Conservation (phyloP, 352 stramenopile species). For the Pythium apleroticum region DNA sequence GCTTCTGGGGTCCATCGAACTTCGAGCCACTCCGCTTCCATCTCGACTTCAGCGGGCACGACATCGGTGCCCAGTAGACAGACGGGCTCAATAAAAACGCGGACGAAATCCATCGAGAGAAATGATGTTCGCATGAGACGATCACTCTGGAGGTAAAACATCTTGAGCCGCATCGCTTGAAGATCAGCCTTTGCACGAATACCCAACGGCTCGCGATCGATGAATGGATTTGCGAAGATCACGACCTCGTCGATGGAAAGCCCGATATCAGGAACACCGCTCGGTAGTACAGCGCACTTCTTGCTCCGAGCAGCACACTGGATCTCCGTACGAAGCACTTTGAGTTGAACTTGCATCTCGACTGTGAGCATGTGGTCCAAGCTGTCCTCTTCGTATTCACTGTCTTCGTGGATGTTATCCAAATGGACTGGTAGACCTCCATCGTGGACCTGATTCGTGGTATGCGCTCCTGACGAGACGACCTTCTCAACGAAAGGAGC, state of each 20-base stretch:
- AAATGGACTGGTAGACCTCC: not conserved
- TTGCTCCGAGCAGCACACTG: constrained; percentile 33
- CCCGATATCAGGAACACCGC: constrained; percentile 46
- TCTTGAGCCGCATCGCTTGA: constrained; percentile 56
- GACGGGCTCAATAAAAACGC: constrained; percentile 58
- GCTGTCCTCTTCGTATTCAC: constrained; percentile 1
- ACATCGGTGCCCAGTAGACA: constrained; percentile 39
- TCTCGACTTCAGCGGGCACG: constrained; percentile 51
- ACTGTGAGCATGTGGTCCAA: constrained; percentile 23
- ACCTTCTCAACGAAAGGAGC: constrained; percentile 7
- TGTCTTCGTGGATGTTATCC: not conserved
- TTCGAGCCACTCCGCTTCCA: constrained; percentile 80
- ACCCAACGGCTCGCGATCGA: constrained; percentile 45
- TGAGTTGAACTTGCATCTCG: constrained; percentile 63
- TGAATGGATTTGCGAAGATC: constrained; percentile 54
- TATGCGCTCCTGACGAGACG: not conserved
- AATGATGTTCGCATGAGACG: constrained; percentile 36
- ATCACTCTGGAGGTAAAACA: constrained; percentile 34
- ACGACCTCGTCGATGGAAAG: constrained; percentile 58
- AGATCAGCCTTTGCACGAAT: constrained; percentile 67
- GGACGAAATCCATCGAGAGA: constrained; percentile 62
- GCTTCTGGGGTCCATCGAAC: constrained; percentile 62
- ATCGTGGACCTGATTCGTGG: not conserved
- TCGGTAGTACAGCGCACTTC: constrained; percentile 44
- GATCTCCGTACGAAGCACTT: constrained; percentile 49